Base-by-base conservation (phyloP, 2,329 filamentous ascomycete species). In the Diaporthe longicolla region DNA sequence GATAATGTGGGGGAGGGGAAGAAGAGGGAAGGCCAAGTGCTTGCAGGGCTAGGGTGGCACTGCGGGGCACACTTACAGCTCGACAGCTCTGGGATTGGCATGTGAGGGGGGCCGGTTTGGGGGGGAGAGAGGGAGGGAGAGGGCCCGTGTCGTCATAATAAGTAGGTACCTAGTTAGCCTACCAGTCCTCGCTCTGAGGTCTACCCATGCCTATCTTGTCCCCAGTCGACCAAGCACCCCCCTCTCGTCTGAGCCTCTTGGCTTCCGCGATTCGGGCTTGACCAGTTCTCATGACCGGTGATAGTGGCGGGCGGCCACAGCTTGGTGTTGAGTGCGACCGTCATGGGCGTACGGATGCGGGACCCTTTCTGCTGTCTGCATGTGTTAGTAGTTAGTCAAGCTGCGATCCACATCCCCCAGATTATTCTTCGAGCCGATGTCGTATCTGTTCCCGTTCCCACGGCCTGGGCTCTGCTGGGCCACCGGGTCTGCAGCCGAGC, bases 1-100 rank as follows among this genome's bases (percentile, higher is more conserved):
- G 79, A 80, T 79, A 79, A 78, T 78, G 79, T 78, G 79, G 78
- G 76, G 79, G 77, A 79, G 63, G 61, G 43, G 61, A 15, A 21
- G 1, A 70, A 43, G n/a, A 43, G n/a, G 61, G 19, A 37, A 10
- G 45, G 48, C 32, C 26, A 45, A 37, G 63, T 24, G 63, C 63
- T 66, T 35, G 61, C 48, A 48, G 43, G 40, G 61, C 26, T 32
- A 32, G 40, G 24, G 24, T 63, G 43, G 40, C 26, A 65, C 63
- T 66, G 45, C 61, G 40, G n/a, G 55, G 11, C 10, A 21, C 32
- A 11, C 24, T 13, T 21, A 32, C 3, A 21, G 13, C 45, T 52
- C n/a, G 65, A 72, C 45, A 19, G 45, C 65, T 37, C 58, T 32
- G 24, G 66, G 63, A 66, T 59, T 75, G 71, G 57, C 73, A 75